Conservation (phyloP, 106 monocot genomes). For the Allium sativum region DNA sequence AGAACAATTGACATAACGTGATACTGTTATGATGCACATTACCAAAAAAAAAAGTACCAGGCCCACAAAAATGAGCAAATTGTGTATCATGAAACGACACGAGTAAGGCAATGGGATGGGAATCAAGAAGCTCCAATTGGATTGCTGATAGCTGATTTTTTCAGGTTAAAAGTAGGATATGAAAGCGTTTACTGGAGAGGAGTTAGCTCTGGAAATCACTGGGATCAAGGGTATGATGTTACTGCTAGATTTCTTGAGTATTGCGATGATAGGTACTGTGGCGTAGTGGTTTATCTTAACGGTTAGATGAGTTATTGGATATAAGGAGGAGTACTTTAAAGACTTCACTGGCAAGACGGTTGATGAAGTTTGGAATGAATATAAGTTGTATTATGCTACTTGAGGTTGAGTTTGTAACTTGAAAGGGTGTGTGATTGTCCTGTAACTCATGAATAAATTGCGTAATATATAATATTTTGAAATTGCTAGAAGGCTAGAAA, state of each 20-base stretch:
- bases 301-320: background rate
- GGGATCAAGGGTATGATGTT: constrained; percentile 9
- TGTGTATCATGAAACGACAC: constrained; percentile 2
- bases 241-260: constrained; percentile 8
- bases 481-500: no score
- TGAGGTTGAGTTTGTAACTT: no score
- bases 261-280: background rate
- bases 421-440: no score
- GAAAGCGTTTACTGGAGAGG: background rate
- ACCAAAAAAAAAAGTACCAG: no score
- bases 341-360: background rate
- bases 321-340: background rate
- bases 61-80: no score
- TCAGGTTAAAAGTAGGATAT: constrained; percentile 5
- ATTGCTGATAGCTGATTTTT: constrained; percentile 2
- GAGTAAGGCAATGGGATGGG: constrained; percentile 6
- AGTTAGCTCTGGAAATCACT: background rate
- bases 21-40: no score
- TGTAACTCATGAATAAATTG: no score
- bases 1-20: no score
- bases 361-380: constrained; percentile 1
- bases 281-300: background rate
- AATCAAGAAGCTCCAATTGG: background rate
- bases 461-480: no score
- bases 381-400: background rate